Conservation (phyloP, 2,329 filamentous ascomycete species). For the Claviceps purpurea region DNA sequence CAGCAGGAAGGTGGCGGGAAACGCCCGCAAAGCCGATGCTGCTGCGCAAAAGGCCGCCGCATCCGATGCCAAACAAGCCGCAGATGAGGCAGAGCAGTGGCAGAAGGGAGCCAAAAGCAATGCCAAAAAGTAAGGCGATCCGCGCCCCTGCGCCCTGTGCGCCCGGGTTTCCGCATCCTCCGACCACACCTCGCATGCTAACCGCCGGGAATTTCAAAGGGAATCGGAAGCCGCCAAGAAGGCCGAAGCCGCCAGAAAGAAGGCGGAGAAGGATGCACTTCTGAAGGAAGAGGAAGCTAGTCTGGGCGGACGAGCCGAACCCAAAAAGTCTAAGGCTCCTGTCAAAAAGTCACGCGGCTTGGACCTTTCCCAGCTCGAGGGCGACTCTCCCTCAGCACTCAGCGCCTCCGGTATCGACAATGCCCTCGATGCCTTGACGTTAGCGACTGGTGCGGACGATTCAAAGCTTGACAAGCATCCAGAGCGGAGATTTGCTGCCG, state of each 20-base stretch:
- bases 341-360: constrained; percentile 59
- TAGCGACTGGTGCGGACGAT: constrained; percentile 41
- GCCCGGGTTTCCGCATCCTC: no score
- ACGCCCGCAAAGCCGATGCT: constrained; percentile 83
- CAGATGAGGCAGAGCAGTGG: constrained; percentile 66
- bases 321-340: constrained; percentile 56
- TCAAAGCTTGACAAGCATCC: constrained; percentile 78
- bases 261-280: constrained; percentile 79
- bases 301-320: constrained; percentile 40
- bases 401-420: constrained; percentile 87
- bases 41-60: constrained; percentile 67
- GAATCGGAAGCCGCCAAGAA: constrained; percentile 47
- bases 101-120: constrained; percentile 70
- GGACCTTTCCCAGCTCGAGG: constrained; percentile 63
- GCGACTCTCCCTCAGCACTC: constrained; percentile 44
- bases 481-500: constrained; percentile 75
- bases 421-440: constrained; percentile 70
- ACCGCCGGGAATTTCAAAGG: constrained; percentile 11
- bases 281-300: constrained; percentile 69
- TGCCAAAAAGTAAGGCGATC: constrained; percentile 59
- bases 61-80: constrained; percentile 51
- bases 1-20: constrained; percentile 78
- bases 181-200: background rate
- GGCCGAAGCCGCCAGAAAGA: constrained; percentile 76
- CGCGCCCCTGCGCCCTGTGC: constrained; percentile 12